Percentiles rank a stretch among this genome's conserved stretches.
Conservation (phyloP, 805 yeast genomes). For the Candida khao-thaluensis region DNA sequence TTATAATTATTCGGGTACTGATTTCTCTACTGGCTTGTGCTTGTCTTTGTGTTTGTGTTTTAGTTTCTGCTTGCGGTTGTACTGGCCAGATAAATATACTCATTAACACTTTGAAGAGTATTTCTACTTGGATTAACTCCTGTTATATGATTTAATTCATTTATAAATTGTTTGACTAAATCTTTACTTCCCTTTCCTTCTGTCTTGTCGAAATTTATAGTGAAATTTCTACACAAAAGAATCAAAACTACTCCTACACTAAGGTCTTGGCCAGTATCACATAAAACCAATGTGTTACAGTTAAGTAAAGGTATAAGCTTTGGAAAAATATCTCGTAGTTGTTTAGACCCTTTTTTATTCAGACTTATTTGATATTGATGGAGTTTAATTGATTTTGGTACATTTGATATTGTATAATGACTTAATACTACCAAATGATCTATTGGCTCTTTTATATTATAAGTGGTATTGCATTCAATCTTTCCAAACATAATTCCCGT, state of each 20-base stretch:
- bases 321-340: conserved; percentile 49
- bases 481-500: conserved; percentile 31
- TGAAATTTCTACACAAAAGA: conserved; percentile 47
- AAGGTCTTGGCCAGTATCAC: conserved; percentile 66
- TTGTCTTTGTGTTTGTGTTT: no score
- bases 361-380: conserved; percentile 22
- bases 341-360: conserved; percentile 67
- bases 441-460: neutral
- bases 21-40: no score
- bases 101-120: conserved; percentile 69
- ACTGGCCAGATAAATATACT: conserved; percentile 18
- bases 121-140: conserved; percentile 74
- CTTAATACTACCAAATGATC: conserved; percentile 26
- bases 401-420: conserved; percentile 12
- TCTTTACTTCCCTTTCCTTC: conserved; percentile 40
- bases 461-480: conserved; percentile 18
- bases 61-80: no score
- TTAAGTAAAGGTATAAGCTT: conserved; percentile 31
- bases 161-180: conserved; percentile 54
- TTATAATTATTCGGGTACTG: no score
- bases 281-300: conserved; percentile 40
- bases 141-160: conserved; percentile 44
- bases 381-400: conserved; percentile 12
- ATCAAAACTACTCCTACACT: conserved; percentile 60
- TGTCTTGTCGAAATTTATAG: conserved; percentile 38